A percentile compares a stretch with the other conserved stretches of the same genome.
These are phyloP conservation scores for Phytophthora rubi DNA, from an alignment of 352 stramenopile genomes.

Conservation along the genomic window DNA sequence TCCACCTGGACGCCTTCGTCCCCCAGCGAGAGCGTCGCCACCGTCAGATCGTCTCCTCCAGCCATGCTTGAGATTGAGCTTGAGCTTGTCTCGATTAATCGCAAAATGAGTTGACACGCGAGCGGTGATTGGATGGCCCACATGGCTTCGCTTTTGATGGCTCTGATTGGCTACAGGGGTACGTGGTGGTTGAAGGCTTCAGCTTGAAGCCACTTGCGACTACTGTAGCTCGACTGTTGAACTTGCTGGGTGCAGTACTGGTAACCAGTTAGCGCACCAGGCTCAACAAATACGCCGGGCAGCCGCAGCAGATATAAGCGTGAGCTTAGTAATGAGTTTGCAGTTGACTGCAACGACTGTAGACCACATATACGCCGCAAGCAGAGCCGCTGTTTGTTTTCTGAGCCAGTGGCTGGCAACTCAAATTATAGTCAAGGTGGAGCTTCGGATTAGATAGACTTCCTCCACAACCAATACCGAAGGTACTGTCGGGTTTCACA, in stretches of 20 bases:
- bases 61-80: slow-evolving; percentile 21
- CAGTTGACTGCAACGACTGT: no score
- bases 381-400: no score
- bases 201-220: background rate
- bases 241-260: background rate
- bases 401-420: no score
- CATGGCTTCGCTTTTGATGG: slow-evolving; percentile 17
- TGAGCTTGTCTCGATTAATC: slow-evolving; percentile 11
- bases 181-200: slow-evolving; percentile 9
- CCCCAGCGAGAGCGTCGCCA: slow-evolving; percentile 52
- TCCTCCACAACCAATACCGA: no score
- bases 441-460: no score
- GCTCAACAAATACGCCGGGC: no score
- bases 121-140: slow-evolving; percentile 31
- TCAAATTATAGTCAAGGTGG: no score
- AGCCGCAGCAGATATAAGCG: no score
- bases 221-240: slow-evolving; percentile 1
- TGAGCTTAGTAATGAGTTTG: no score
- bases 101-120: slow-evolving; percentile 12
- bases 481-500: no score
- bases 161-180: slow-evolving; percentile 29
- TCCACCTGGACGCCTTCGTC: slow-evolving; percentile 40
- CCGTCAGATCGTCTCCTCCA: slow-evolving; percentile 48
- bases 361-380: no score
- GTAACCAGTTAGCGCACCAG: no score